Conservation (phyloP, 305 asterid genomes). For the Andrographis paniculata region DNA sequence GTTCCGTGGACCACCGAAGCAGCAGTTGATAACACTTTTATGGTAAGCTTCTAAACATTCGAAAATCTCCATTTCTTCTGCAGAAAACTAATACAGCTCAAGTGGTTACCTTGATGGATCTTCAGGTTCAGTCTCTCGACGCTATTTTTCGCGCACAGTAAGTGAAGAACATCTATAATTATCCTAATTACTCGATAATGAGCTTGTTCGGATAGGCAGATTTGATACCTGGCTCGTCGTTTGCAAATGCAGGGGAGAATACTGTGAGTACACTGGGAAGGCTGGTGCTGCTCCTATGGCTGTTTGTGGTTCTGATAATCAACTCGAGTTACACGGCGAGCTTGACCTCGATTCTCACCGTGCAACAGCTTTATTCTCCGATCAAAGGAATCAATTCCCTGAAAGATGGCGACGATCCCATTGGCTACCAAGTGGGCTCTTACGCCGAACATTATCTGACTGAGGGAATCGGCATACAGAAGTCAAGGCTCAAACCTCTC, state of each 20-base stretch:
- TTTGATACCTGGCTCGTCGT: constrained; percentile 4
- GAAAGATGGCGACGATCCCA: constrained; percentile 38
- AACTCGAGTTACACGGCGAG: constrained; percentile 86
- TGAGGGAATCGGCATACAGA: constrained; percentile 43
- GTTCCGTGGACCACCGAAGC: constrained; percentile 53
- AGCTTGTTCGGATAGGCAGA: not conserved
- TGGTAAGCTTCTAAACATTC: constrained; percentile 30
- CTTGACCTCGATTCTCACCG: constrained; percentile 77
- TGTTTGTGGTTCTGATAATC: constrained; percentile 69
- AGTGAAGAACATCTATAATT: constrained; percentile 14
- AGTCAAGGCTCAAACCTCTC: constrained; percentile 49
- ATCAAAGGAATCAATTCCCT: constrained; percentile 73
- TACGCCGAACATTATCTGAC: constrained; percentile 52
- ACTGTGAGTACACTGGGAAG: constrained; percentile 70
- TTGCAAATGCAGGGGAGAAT: constrained; percentile 47
- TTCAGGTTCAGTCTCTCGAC: constrained; percentile 64
- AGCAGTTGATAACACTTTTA: constrained; percentile 49
- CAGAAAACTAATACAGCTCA: not conserved
- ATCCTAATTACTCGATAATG: not conserved
- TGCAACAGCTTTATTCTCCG: constrained; percentile 72
- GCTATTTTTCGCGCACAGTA: constrained; percentile 49
- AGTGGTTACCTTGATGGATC: not conserved
- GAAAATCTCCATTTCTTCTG: not conserved
- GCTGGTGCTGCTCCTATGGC: constrained; percentile 69
- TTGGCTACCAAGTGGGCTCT: constrained; percentile 81